These are phyloP conservation scores for Debaryomyces tyrocola DNA, from an alignment of 805 yeast species.

Conservation along the genomic window DNA sequence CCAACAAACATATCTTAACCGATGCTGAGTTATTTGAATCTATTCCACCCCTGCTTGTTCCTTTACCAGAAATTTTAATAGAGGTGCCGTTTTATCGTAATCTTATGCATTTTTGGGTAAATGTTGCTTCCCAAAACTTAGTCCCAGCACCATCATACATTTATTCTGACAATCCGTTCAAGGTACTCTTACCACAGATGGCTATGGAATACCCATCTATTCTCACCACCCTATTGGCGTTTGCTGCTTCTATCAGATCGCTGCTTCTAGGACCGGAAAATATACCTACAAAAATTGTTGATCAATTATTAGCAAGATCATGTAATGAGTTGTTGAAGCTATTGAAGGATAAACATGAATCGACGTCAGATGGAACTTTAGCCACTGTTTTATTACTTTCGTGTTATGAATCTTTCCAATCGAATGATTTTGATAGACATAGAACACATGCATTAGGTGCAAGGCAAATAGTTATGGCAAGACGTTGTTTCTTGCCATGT, in stretches of 20 bases:
- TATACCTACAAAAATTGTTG: conserved; percentile 43
- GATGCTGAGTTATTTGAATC: conserved; percentile 14
- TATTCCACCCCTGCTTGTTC: conserved; percentile 37
- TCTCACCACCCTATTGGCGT: conserved; percentile 53
- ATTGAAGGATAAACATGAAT: conserved; percentile 49
- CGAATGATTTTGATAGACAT: conserved; percentile 51
- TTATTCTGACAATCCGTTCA: conserved; percentile 66
- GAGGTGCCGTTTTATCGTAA: conserved; percentile 62
- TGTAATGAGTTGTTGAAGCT: conserved; percentile 55
- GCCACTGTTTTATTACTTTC: conserved; percentile 60
- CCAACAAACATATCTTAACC: not conserved
- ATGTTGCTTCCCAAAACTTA: conserved; percentile 57
- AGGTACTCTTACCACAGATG: conserved; percentile 62
- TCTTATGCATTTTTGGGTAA: conserved; percentile 61
- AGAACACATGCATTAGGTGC: conserved; percentile 70
- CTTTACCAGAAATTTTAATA: conserved; percentile 60
- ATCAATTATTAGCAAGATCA: conserved; percentile 55
- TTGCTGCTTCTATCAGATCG: conserved; percentile 34
- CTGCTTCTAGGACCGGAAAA: conserved; percentile 19
- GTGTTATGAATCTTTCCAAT: conserved; percentile 52
- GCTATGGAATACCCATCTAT: conserved; percentile 61
- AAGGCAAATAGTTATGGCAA: conserved; percentile 55
- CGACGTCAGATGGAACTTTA: conserved; percentile 66
- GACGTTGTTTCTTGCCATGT: conserved; percentile 24
- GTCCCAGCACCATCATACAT: conserved; percentile 64